Conservation (phyloP, 2,329 filamentous ascomycete genomes). For the Alternaria conjuncta region DNA sequence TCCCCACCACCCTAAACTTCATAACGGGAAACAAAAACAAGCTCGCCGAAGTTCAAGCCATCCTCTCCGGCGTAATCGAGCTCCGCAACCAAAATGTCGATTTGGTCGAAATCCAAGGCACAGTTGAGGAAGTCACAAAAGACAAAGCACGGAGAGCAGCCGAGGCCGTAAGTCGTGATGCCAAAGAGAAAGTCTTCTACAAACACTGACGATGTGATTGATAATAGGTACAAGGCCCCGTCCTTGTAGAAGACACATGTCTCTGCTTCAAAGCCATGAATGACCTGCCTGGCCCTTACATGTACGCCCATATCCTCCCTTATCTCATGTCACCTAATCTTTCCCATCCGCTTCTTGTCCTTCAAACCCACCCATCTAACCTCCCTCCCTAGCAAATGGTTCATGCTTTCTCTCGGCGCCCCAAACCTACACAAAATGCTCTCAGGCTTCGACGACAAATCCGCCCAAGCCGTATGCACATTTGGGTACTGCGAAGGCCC, state of each 20-base stretch:
- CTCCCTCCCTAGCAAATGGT: conserved; percentile 77
- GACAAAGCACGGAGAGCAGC: conserved; percentile 89
- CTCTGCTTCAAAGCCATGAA: conserved; percentile 90
- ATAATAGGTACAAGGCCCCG: conserved; percentile 77
- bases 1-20: conserved; percentile 74
- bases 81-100: conserved; percentile 79
- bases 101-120: conserved; percentile 88
- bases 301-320: conserved; percentile 63
- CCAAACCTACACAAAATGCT: conserved; percentile 89
- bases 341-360: background rate
- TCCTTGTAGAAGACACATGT: conserved; percentile 94
- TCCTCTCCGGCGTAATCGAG: conserved; percentile 74
- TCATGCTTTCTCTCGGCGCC: conserved; percentile 82
- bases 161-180: conserved; percentile 64
- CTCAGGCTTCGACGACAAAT: conserved; percentile 86
- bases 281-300: conserved; percentile 94
- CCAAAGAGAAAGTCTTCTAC: background rate
- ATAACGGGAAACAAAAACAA: conserved; percentile 98
- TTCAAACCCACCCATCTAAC: background rate
- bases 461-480: conserved; percentile 91
- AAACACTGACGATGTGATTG: background rate
- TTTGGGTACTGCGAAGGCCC: conserved; percentile 91
- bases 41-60: conserved; percentile 81
- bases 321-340: background rate
- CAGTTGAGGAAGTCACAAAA: conserved; percentile 85